phyloP scores from a whole-genome alignment of 2,329 filamentous ascomycete genomes.

The Simplicillium aogashimaense region DNA sequence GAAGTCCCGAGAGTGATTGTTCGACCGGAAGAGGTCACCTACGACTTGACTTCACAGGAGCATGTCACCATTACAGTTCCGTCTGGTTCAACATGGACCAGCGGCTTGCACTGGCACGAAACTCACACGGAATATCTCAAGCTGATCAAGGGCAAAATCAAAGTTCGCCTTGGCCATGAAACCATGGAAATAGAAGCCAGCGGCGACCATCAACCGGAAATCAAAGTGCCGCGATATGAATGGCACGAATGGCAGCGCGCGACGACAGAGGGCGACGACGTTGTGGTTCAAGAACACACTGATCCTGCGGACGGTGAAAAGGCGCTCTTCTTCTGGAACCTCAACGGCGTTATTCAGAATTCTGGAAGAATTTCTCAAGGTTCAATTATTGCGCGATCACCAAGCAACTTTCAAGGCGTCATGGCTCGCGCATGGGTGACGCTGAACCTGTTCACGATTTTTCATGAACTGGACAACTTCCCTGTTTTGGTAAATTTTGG shows the following conservation, averaged over 20 bases:
- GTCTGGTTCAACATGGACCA: constrained; percentile 31
- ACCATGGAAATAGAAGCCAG: constrained; percentile 9
- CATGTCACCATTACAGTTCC: constrained; percentile 33
- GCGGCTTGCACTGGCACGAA: constrained; percentile 39
- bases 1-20: not conserved
- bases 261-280: constrained; percentile 19
- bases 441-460: constrained; percentile 18
- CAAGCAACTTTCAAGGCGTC: constrained; percentile 6
- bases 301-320: constrained; percentile 33
- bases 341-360: constrained; percentile 30
- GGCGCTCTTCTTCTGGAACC: constrained; percentile 37
- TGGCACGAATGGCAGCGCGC: constrained; percentile 38
- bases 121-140: constrained; percentile 34
- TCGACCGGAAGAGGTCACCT: constrained; percentile 1
- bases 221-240: constrained; percentile 23
- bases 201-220: constrained; percentile 12
- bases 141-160: constrained; percentile 26
- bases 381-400: constrained; percentile 10
- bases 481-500: constrained; percentile 15
- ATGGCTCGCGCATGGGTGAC: constrained; percentile 17
- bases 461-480: constrained; percentile 17
- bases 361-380: constrained; percentile 3
- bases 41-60: constrained; percentile 23
- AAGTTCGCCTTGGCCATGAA: constrained; percentile 10
- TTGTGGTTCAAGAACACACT: constrained; percentile 35